These are phyloP conservation scores for Cinchona pubescens DNA, from an alignment of 257 asterid species.

Conservation along the genomic window DNA sequence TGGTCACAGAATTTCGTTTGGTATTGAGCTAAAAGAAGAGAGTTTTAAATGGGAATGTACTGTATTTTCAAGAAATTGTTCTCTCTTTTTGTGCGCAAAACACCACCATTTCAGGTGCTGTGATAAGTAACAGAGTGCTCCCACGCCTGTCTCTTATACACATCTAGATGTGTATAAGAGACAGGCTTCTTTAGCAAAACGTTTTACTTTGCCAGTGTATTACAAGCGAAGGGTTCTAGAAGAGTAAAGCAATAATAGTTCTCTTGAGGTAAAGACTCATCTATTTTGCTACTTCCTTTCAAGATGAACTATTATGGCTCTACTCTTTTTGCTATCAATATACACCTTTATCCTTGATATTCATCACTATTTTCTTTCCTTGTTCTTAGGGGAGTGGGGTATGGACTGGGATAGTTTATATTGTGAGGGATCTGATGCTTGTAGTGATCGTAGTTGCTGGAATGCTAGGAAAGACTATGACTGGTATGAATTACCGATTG, in stretches of 20 bases:
- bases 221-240: constrained; percentile 84
- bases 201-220: constrained; percentile 59
- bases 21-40: not conserved
- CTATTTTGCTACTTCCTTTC: constrained; percentile 10
- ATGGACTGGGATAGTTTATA: too few relatives aligned
- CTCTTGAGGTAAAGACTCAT: too few relatives aligned
- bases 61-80: not conserved
- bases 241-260: constrained; percentile 81
- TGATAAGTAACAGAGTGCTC: too few relatives aligned
- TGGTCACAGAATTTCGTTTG: not conserved
- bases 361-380: too few relatives aligned
- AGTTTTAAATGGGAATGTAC: not conserved
- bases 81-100: not conserved
- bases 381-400: too few relatives aligned
- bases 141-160: too few relatives aligned
- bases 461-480: not conserved
- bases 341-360: not conserved
- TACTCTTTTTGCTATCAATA: constrained; percentile 2
- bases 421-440: not conserved
- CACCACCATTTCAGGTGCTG: too few relatives aligned
- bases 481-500: not conserved
- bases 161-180: too few relatives aligned
- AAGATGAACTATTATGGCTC: not conserved
- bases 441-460: not conserved
- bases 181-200: constrained; percentile 4